Percentiles rank a stretch among this genome's conserved stretches.
phyloP scores from a whole-genome alignment of 2,329 filamentous ascomycete genomes.

The Cladosporium sp. region DNA sequence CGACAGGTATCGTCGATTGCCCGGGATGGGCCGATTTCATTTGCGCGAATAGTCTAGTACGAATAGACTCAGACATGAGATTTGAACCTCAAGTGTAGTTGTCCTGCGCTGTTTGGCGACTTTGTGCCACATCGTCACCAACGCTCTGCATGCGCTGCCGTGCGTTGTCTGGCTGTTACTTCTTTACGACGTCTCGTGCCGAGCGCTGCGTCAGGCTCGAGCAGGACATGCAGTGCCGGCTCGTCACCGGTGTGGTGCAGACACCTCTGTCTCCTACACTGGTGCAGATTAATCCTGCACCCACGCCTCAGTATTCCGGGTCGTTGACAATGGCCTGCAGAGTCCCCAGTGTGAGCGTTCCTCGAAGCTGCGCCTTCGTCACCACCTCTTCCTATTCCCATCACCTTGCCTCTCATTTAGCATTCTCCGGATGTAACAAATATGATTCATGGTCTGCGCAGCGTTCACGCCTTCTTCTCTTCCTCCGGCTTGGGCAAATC shows the following conservation, averaged over 20 bases:
- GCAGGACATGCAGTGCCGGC: background rate
- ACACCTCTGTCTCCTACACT: too few species aligned
- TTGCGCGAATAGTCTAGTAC: background rate
- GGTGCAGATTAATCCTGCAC: too few species aligned
- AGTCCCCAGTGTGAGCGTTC: background rate
- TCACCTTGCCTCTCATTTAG: too few species aligned
- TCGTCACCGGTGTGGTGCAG: background rate
- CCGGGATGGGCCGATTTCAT: background rate
- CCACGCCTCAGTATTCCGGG: too few species aligned
- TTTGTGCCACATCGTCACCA: too few species aligned
- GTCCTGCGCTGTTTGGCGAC: too few species aligned
- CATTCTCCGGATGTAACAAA: background rate
- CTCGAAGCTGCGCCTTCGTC: background rate
- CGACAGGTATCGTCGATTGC: background rate
- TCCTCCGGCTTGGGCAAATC: constrained; percentile 48
- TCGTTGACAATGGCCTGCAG: background rate
- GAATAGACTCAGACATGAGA: background rate
- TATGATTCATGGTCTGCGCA: too few species aligned
- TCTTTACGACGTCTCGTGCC: background rate
- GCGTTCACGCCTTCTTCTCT: constrained; percentile 16
- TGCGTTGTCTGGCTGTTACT: background rate
- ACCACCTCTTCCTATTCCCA: too few species aligned
- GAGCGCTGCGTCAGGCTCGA: background rate
- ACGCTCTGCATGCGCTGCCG: too few species aligned
- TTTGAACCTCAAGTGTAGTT: background rate